phyloP scores from a whole-genome alignment of 2,329 filamentous ascomycete species.

The Emericellopsis atlantica region DNA sequence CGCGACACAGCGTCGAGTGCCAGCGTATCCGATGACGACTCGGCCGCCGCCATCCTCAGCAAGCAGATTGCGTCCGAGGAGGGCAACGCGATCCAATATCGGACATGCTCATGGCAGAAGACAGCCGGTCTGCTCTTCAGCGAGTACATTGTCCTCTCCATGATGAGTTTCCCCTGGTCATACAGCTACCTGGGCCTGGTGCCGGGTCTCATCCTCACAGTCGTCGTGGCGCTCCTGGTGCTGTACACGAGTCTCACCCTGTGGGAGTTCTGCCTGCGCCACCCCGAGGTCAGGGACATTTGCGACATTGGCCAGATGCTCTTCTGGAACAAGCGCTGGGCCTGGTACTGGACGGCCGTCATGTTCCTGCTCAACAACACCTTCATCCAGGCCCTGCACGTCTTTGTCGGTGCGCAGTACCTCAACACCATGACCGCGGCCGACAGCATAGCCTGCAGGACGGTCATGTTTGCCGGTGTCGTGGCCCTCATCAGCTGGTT shows the following conservation, averaged over 20 bases:
- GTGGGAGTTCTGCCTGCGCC: constrained; percentile 82
- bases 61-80: constrained; percentile 67
- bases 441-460: constrained; percentile 53
- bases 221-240: constrained; percentile 64
- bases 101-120: constrained; percentile 92
- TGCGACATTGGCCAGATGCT: constrained; percentile 94
- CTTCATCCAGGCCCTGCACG: constrained; percentile 74
- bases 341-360: constrained; percentile 55
- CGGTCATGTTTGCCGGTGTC: constrained; percentile 66
- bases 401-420: constrained; percentile 74
- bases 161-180: constrained; percentile 94
- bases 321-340: constrained; percentile 73
- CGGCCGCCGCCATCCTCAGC: constrained; percentile 34
- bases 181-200: constrained; percentile 82
- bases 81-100: constrained; percentile 73
- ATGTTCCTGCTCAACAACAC: constrained; percentile 96
- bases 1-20: neutral
- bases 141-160: constrained; percentile 84
- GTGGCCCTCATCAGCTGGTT: constrained; percentile 64
- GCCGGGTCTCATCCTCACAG: constrained; percentile 70
- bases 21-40: constrained; percentile 9
- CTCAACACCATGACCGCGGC: constrained; percentile 75
- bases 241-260: constrained; percentile 56
- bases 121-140: constrained; percentile 84
- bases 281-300: constrained; percentile 84